phyloP scores from a whole-genome alignment of 768 basidiomycete genomes.

The Tephrocybe rancida region DNA sequence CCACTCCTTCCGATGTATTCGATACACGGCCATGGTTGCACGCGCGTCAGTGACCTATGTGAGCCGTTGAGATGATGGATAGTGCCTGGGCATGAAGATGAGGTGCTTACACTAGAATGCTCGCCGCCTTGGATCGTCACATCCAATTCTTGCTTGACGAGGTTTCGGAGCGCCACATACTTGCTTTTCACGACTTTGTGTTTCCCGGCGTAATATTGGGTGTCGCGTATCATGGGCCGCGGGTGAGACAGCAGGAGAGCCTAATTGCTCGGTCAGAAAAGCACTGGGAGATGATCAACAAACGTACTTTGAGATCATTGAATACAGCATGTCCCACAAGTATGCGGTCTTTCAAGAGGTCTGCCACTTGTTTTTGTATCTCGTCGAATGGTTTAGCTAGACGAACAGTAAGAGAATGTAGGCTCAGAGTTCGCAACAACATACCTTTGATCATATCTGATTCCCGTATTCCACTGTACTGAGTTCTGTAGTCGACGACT shows the following conservation, averaged over 20 bases:
- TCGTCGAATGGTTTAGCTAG: slow-evolving; percentile 78
- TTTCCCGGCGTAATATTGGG: slow-evolving; percentile 62
- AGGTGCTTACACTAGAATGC: slow-evolving; percentile 78
- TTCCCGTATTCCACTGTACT: slow-evolving; percentile 82
- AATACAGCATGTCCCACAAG: slow-evolving; percentile 90
- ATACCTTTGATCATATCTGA: slow-evolving; percentile 72
- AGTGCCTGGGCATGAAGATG: not conserved
- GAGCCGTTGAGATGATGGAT: not conserved
- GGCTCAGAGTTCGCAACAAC: slow-evolving; percentile 12
- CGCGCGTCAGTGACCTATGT: slow-evolving; percentile 87
- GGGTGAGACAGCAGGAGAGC: slow-evolving; percentile 76
- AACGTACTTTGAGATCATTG: slow-evolving; percentile 82
- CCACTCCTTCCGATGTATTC: slow-evolving; percentile 82
- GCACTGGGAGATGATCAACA: not conserved
- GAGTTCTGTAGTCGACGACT: slow-evolving; percentile 92
- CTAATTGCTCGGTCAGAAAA: slow-evolving; percentile 30
- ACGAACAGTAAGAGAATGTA: not conserved
- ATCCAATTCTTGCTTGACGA: slow-evolving; percentile 79
- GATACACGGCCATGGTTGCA: slow-evolving; percentile 93
- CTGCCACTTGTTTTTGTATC: slow-evolving; percentile 78
- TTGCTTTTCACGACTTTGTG: slow-evolving; percentile 63
- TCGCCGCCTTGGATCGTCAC: slow-evolving; percentile 85
- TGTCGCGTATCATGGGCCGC: slow-evolving; percentile 64
- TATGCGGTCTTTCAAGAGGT: slow-evolving; percentile 74
- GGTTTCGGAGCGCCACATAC: slow-evolving; percentile 74